Evolutionary conservation across 768 basidiomycete species (phyloP).

Genomic region (Harrya chromipes): DNA sequence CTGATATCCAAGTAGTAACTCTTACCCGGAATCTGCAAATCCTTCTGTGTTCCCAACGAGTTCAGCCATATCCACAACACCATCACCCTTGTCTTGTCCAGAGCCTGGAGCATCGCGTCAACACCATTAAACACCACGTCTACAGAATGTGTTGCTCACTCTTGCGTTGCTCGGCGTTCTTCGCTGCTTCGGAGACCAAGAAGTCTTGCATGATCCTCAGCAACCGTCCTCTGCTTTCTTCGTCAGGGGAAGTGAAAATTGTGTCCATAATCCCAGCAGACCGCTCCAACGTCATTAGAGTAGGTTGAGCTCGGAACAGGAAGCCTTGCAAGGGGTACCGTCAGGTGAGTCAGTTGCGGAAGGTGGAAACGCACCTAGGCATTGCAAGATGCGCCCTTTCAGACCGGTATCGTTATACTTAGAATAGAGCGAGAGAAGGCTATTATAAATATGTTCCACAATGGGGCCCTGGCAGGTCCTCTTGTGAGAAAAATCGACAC

Average conservation of each 20-base stretch:
- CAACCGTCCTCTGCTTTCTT: slow-evolving; percentile 69
- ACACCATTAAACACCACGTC: background rate
- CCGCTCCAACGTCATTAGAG: slow-evolving; percentile 77
- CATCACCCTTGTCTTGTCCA: slow-evolving; percentile 23
- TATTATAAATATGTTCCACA: slow-evolving; percentile 78
- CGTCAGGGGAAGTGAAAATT: slow-evolving; percentile 73
- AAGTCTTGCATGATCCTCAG: slow-evolving; percentile 93
- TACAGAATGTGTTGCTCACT: slow-evolving; percentile 33
- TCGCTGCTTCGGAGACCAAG: slow-evolving; percentile 75
- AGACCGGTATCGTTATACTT: slow-evolving; percentile 58
- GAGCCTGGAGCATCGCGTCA: slow-evolving; percentile 9
- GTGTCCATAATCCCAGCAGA: slow-evolving; percentile 87
- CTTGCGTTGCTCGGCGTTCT: slow-evolving; percentile 71
- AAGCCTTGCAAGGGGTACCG: slow-evolving; percentile 54
- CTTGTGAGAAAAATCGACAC: slow-evolving; percentile 1
- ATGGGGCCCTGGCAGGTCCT: slow-evolving; percentile 52
- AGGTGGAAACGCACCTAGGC: slow-evolving; percentile 58
- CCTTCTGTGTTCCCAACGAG: slow-evolving; percentile 93
- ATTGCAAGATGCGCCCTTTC: slow-evolving; percentile 75
- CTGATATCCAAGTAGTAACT: background rate
- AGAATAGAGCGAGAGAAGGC: slow-evolving; percentile 68
- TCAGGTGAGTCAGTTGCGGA: background rate
- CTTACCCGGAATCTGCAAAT: slow-evolving; percentile 96
- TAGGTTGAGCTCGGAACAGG: slow-evolving; percentile 88
- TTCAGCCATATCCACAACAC: slow-evolving; percentile 84